Evolutionary conservation across 306 rosid genomes (phyloP).

Genomic region (Clitoria ternatea): DNA sequence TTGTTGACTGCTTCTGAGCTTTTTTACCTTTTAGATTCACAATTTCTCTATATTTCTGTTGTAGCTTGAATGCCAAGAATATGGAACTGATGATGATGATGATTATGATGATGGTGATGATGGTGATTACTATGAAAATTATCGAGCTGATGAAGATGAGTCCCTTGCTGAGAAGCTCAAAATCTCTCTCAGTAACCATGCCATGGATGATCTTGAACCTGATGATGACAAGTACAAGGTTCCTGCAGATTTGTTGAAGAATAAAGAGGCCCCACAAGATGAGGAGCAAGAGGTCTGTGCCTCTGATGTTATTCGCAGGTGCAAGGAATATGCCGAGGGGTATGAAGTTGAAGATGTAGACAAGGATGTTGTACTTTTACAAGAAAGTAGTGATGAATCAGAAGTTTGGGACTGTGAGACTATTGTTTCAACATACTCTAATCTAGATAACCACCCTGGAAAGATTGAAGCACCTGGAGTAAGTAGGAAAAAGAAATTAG

Average conservation of each 20-base stretch:
- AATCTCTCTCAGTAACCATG: slow-evolving; percentile 34
- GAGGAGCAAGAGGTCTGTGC: slow-evolving; percentile 52
- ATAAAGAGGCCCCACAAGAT: slow-evolving; percentile 24
- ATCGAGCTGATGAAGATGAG: slow-evolving; percentile 56
- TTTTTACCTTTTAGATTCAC: not conserved
- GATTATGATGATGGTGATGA: no score
- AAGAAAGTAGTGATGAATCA: slow-evolving; percentile 88
- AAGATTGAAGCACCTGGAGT: slow-evolving; percentile 63
- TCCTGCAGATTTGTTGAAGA: slow-evolving; percentile 67
- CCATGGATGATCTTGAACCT: slow-evolving; percentile 44
- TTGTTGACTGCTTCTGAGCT: not conserved
- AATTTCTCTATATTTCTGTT: slow-evolving; percentile 12
- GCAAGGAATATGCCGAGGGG: slow-evolving; percentile 73
- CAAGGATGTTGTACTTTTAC: slow-evolving; percentile 38
- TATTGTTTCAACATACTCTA: slow-evolving; percentile 75
- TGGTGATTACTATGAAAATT: slow-evolving; percentile 34
- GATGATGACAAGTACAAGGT: slow-evolving; percentile 50
- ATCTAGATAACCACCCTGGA: slow-evolving; percentile 85
- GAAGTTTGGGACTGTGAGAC: slow-evolving; percentile 95
- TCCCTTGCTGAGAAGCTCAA: slow-evolving; percentile 68
- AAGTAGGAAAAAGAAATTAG: slow-evolving; percentile 66
- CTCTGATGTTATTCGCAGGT: slow-evolving; percentile 56
- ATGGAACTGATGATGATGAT: slow-evolving; percentile 38
- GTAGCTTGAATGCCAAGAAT: slow-evolving; percentile 69
- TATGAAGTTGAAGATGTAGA: slow-evolving; percentile 62